Percentiles rank a stretch among this genome's conserved stretches.
These are phyloP conservation scores for Mucor velutinosus DNA, from an alignment of 371 early-diverging fungal species.

Conservation along the genomic window DNA sequence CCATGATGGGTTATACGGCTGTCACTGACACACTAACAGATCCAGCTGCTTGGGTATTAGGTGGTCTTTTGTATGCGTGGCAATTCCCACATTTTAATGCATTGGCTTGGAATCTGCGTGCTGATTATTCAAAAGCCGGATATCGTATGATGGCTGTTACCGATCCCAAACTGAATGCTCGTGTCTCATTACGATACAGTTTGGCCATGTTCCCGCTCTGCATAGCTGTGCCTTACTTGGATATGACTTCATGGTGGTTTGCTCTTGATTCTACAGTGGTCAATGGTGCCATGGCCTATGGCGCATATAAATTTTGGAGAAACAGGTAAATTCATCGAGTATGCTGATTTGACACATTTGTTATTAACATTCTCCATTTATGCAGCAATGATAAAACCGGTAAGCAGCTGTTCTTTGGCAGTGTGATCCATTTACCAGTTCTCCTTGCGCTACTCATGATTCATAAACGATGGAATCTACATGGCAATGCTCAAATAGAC, in stretches of 20 bases:
- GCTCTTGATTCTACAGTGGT: conserved; percentile 73
- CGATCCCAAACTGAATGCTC: conserved; percentile 85
- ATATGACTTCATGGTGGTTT: conserved; percentile 82
- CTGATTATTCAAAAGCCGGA: conserved; percentile 96
- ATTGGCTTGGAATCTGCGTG: conserved; percentile 87
- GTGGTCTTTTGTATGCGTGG: conserved; percentile 88
- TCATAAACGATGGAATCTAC: conserved; percentile 64
- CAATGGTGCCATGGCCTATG: conserved; percentile 72
- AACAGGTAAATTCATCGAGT: conserved; percentile 31
- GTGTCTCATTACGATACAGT: conserved; percentile 85
- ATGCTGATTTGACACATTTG: not conserved
- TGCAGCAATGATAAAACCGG: conserved; percentile 75
- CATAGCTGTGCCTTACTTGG: conserved; percentile 63
- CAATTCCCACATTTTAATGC: conserved; percentile 99
- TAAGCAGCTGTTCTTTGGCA: conserved; percentile 89
- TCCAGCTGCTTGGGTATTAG: conserved; percentile 82
- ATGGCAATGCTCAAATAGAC: not conserved
- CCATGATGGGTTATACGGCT: conserved; percentile 97
- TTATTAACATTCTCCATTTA: not conserved
- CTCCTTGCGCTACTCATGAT: conserved; percentile 76
- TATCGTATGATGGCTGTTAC: conserved; percentile 95
- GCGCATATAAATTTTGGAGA: conserved; percentile 79
- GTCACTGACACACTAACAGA: conserved; percentile 73
- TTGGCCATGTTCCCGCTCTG: conserved; percentile 86
- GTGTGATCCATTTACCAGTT: conserved; percentile 86